Evolutionary conservation across 2,329 filamentous ascomycete species (phyloP), one percentile per base, ranked within the genome.

Genomic region (Zasmidium citrigriseum): DNA sequence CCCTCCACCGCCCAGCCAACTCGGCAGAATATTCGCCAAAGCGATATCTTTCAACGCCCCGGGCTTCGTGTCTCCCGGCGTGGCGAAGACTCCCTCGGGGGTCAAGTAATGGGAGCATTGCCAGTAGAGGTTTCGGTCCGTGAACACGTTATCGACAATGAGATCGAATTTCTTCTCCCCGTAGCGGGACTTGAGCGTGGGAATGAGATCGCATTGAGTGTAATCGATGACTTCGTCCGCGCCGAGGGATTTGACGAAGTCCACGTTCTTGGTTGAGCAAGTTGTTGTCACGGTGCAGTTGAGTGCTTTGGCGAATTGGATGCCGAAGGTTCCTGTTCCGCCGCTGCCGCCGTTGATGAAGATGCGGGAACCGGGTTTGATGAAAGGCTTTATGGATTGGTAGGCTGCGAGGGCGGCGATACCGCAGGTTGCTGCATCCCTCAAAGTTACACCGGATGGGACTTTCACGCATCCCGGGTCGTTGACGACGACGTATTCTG

Each of bases 271-370:
- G 0, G 74, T 77, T 2, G 86, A 89, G 67, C 86, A 89, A 2
- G 79, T 81, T 1, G 78, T 77, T 1, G 82, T 84, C 18, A 89
- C 86, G 64, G 82, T 75, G 63, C 82, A 86, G 0, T 85, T 86
- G 1, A 84, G 67, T 0, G 76, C 75, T 68, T 88, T 88, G 9
- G 86, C 86, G 47, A 89, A 80, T 68, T 89, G 86, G 52, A 89
- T 84, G 0, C 78, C 81, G 57, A 80, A 87, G 0, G 79, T 77
- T 0, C 87, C 87, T 0, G 79, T 81, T 1, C 86, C 86, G 7
- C 87, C 86, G 2, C 80, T 84, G 1, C 86, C 86, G 11, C 85
- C 86, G 62, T 88, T 88, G 71, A 89, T 81, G 69, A 89, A 86
- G 4, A 89, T 77, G 62, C 77, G 80, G 49, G 82, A 78, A 10